Conservation (phyloP, 495 filamentous ascomycete genomes). For the Aspergillus indologenus region DNA sequence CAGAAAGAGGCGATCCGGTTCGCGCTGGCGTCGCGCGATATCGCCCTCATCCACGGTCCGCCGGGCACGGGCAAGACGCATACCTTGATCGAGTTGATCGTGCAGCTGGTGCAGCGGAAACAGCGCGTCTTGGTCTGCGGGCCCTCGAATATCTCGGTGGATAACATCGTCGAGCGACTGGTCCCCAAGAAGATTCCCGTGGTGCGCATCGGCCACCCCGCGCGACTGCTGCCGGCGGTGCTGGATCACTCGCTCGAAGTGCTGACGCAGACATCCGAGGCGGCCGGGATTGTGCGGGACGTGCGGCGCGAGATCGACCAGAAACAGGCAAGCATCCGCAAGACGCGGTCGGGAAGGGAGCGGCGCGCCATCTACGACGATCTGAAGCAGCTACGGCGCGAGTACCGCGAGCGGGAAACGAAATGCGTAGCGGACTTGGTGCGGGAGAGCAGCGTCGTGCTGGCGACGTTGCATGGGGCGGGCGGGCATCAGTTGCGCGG, state of each 20-base stretch:
- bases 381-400: slow-evolving; percentile 78
- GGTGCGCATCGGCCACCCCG: slow-evolving; percentile 88
- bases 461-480: slow-evolving; percentile 89
- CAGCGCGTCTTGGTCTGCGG: slow-evolving; percentile 86
- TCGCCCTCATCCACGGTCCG: slow-evolving; percentile 92
- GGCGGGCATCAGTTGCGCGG: slow-evolving; percentile 79
- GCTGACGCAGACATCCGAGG: slow-evolving; percentile 86
- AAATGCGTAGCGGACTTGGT: slow-evolving; percentile 76
- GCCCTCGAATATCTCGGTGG: slow-evolving; percentile 92
- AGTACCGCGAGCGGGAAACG: slow-evolving; percentile 81
- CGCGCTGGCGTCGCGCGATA: slow-evolving; percentile 74
- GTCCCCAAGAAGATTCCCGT: slow-evolving; percentile 79
- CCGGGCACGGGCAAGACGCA: slow-evolving; percentile 98
- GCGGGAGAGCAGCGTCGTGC: slow-evolving; percentile 74
- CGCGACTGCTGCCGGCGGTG: slow-evolving; percentile 83
- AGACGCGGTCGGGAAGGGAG: slow-evolving; percentile 78
- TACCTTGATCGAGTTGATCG: slow-evolving; percentile 90
- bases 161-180: slow-evolving; percentile 97
- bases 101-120: slow-evolving; percentile 72
- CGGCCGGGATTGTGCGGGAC: slow-evolving; percentile 85
- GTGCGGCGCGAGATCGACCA: slow-evolving; percentile 89
- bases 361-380: slow-evolving; percentile 79
- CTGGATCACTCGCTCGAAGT: slow-evolving; percentile 88
- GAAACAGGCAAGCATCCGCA: slow-evolving; percentile 84
- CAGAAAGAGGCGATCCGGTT: slow-evolving; percentile 92